Evolutionary conservation across 2,329 filamentous ascomycete genomes (phyloP).

Genomic region (Penicillium fuscoglaucum): DNA sequence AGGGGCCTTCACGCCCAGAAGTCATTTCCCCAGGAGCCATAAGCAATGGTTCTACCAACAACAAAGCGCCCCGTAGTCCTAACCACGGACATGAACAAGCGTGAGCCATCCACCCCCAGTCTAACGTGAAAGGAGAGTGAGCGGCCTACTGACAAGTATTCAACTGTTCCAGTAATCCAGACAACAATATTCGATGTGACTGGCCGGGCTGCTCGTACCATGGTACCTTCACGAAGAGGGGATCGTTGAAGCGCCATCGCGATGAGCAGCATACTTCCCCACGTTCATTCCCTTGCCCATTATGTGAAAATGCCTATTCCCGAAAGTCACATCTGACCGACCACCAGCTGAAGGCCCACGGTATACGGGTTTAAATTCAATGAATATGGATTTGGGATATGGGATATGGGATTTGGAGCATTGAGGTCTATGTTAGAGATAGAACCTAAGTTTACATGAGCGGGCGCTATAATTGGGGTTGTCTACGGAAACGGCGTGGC

Average conservation of each 20-base stretch:
- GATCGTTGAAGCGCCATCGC: neutral
- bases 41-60: neutral
- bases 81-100: neutral
- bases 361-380: neutral
- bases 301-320: neutral
- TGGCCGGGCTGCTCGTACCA: neutral
- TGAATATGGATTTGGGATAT: neutral
- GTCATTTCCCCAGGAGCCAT: neutral
- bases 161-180: neutral
- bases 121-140: neutral
- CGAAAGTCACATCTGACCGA: neutral
- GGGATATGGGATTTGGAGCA: neutral
- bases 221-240: neutral
- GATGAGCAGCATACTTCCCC: neutral
- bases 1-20: too few species aligned
- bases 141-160: neutral
- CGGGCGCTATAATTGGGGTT: neutral
- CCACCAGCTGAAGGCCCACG: neutral
- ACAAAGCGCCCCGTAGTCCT: neutral
- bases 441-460: neutral
- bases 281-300: neutral
- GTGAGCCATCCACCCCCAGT: neutral
- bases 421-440: neutral
- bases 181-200: neutral
- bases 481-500: neutral